A percentile compares a stretch with the other conserved stretches of the same genome.
phyloP scores from a whole-genome alignment of 2,329 filamentous ascomycete genomes.

The Ustilaginoidea virens region DNA sequence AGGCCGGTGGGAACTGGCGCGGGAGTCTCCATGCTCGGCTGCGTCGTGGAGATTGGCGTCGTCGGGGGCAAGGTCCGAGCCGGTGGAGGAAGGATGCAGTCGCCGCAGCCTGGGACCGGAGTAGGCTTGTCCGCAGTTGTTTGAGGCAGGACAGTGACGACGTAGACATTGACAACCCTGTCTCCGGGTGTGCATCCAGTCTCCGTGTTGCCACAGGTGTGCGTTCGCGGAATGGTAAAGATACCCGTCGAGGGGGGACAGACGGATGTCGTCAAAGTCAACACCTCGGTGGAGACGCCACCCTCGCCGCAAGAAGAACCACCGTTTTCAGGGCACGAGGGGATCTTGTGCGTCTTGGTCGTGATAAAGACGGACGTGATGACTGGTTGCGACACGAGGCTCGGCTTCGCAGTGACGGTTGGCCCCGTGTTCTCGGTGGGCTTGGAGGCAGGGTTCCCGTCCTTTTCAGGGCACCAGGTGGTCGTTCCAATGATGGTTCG shows the following conservation, averaged over 20 bases:
- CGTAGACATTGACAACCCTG: constrained; percentile 8
- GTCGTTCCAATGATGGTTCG: constrained; percentile 14
- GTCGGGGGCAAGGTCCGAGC: constrained; percentile 3
- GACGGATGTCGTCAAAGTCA: constrained; percentile 9
- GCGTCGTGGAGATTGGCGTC: background rate
- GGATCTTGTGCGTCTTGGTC: constrained; percentile 40
- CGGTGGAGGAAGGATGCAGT: constrained; percentile 7
- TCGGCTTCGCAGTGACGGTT: constrained; percentile 5
- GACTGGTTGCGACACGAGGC: constrained; percentile 10
- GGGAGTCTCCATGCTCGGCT: background rate
- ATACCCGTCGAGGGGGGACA: constrained; percentile 12
- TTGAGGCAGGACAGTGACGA: constrained; percentile 13
- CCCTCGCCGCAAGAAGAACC: constrained; percentile 10
- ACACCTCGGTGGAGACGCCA: constrained; percentile 10
- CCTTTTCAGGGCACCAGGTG: constrained; percentile 20
- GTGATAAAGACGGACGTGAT: constrained; percentile 29
- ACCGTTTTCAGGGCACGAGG: constrained; percentile 38
- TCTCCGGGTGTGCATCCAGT: constrained; percentile 13
- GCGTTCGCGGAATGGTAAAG: constrained; percentile 14
- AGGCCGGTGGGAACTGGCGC: constrained; percentile 1
- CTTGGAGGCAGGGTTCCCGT: background rate
- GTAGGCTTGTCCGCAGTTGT: constrained; percentile 11
- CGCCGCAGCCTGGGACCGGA: constrained; percentile 8
- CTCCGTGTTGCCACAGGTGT: constrained; percentile 13
- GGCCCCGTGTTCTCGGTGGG: background rate